Base-by-base conservation (phyloP, 2,329 filamentous ascomycete species). In the Metarhizium robertsii region DNA sequence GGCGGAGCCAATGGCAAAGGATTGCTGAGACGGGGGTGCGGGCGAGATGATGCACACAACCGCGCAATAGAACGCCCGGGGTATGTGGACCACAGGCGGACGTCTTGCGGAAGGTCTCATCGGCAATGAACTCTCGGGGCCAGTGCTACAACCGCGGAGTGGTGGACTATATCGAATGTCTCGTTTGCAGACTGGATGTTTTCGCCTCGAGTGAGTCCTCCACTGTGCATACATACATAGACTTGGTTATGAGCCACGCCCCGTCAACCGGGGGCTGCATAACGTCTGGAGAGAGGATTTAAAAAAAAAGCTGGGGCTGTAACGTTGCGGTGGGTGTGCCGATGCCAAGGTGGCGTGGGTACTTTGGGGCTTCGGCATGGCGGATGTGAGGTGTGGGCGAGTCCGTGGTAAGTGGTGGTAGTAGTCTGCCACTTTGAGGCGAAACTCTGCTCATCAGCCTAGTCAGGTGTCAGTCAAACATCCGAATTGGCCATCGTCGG, bases 281-380 rank as follows among this genome's bases (percentile, higher is more conserved):
- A 50, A 18, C 36, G 42, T 45, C 53, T 48, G 34, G 34, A 32
- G 48, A 48, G 40, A 8, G 25, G 16, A 16, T 5, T 11, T 5
- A 7, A 36, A 29, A 16, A 59, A 59, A 57, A 58, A 56, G 57
- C 57, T 54, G 55, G 55, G 59, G 55, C 54, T 61, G 61, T 63
- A 63, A 63, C 61, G 61, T 63, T 63, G 61, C 61, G 57, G 53
- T 54, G 56, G 58, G 30, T 54, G 56, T 52, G 47, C 48, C 16
- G 36, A 18, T 8, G 30, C 29, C 43, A 18, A 48, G 55, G 46
- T 51, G 43, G 32, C 14, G 42, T 56, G 52, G 42, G 42, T 18
- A 32, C 45, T 30, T 30, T 46, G 40, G n/a, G 25, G 13, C 25
- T 48, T 48, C 45, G 45, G 45, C 14, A 48, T 30, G 45, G 3